Evolutionary conservation across 345 rosid genomes (phyloP), one percentile per base, ranked within the genome.

Genomic region (Corchorus olitorius): DNA sequence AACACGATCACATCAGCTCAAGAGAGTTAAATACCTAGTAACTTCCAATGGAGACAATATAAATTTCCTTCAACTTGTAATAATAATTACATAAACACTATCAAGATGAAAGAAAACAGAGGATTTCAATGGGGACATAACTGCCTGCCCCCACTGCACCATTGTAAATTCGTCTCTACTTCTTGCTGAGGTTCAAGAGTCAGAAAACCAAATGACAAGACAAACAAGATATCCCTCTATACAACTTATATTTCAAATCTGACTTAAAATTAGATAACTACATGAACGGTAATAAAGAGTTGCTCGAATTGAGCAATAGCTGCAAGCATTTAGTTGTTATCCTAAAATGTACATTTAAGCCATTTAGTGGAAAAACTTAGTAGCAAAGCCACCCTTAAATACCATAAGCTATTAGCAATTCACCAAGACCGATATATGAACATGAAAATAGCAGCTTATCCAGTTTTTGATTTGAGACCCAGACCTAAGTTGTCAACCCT

Each of bases 401-500:
- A 48, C 17, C 72, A 67, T 46, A 46, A 56, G 35, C 45, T 53
- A 60, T 35, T 65, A 76, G 73, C 77, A 65, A 52, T 46, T 65
- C 9, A 65, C 55, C 35, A 70, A 3, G 33, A 35, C 17, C 45
- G 48, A 53, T 54, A 54, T 65, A 79, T 65, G 75, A 56, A 76
- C 77, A 63, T 64, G 54, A 53, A 75, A 27, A 12, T 5, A 60
- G 35, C 27, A 14, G 70, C 70, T 43, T 67, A 67, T 43, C 48
- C 71, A 73, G 35, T 19, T 9, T 70, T 15, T 54, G 52, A 27
- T 56, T 55, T 63, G 53, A 43, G 58, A 58, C 52, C 70, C 53
- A 37, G 33, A 63, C 48, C 64, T 15, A 55, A 64, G 34, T 56
- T 62, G 45, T 39, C 19, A 56, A 67, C 61, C 35, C 5, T 27